Conservation (phyloP, 139 green algal species). For the Chlamydomonas urium region DNA sequence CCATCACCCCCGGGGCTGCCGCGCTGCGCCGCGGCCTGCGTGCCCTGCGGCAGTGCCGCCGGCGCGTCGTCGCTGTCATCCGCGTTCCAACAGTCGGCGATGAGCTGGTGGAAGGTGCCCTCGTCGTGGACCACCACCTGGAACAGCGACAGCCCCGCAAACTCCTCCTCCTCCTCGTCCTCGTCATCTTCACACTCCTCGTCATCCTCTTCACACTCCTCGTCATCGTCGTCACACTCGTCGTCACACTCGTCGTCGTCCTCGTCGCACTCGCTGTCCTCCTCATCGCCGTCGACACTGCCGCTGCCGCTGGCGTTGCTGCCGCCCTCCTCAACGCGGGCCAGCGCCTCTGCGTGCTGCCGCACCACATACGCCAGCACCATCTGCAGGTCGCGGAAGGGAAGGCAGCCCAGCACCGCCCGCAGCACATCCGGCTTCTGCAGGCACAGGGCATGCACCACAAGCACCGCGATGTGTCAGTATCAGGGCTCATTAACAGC, state of each 20-base stretch:
- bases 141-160: conserved; percentile 9
- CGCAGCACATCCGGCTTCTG: conserved; percentile 43
- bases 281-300: conserved; percentile 12
- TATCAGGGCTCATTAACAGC: too few species aligned
- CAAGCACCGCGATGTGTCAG: too few species aligned
- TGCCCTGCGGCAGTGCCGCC: not conserved
- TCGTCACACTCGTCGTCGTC: not conserved
- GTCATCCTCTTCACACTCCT: conserved; percentile 1
- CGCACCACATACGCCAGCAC: conserved; percentile 45
- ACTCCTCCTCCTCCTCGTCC: conserved; percentile 1
- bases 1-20: too few species aligned
- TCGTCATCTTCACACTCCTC: not conserved
- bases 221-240: not conserved
- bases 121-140: conserved; percentile 22
- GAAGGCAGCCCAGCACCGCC: conserved; percentile 44
- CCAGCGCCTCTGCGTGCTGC: conserved; percentile 11
- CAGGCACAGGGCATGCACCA: too few species aligned
- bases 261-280: not conserved
- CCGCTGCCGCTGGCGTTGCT: conserved; percentile 12
- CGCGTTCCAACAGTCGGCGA: conserved; percentile 24
- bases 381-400: conserved; percentile 38
- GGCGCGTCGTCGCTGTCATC: conserved; percentile 10
- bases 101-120: conserved; percentile 25
- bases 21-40: too few species aligned
- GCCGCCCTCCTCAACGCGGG: conserved; percentile 11